These are phyloP conservation scores for Verticillium tricorpus DNA, from an alignment of 2,329 filamentous ascomycete genomes.

Conservation along the genomic window DNA sequence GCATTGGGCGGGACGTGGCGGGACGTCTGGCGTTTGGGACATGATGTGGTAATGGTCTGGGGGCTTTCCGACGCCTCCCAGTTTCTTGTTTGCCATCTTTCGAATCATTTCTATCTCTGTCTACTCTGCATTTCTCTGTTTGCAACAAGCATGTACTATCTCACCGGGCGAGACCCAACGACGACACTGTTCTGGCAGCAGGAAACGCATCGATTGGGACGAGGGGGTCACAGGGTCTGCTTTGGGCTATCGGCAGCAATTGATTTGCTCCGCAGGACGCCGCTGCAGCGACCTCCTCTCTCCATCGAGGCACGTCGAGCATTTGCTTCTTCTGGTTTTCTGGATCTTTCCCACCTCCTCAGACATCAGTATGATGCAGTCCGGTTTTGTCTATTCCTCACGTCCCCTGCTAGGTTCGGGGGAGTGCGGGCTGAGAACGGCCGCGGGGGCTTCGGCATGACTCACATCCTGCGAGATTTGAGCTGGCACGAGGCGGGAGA, in stretches of 20 bases:
- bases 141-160: neutral
- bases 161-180: neutral
- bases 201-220: neutral
- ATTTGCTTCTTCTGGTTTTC: neutral
- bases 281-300: neutral
- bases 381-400: neutral
- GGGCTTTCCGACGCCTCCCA: constrained; percentile 14
- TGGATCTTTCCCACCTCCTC: neutral
- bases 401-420: neutral
- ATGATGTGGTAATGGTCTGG: neutral
- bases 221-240: neutral
- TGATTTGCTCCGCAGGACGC: neutral
- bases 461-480: neutral
- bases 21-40: neutral
- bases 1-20: neutral
- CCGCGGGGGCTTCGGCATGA: neutral
- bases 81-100: constrained; percentile 10
- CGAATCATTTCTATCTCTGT: constrained; percentile 13
- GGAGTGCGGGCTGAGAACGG: neutral
- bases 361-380: neutral
- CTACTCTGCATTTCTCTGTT: constrained; percentile 11
- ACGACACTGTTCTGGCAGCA: neutral
- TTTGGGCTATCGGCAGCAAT: neutral
- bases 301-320: neutral
- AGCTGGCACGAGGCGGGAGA: neutral